Evolutionary conservation across 176 grass and related monocot species (phyloP).

Genomic region (Phoenix roebelenii): DNA sequence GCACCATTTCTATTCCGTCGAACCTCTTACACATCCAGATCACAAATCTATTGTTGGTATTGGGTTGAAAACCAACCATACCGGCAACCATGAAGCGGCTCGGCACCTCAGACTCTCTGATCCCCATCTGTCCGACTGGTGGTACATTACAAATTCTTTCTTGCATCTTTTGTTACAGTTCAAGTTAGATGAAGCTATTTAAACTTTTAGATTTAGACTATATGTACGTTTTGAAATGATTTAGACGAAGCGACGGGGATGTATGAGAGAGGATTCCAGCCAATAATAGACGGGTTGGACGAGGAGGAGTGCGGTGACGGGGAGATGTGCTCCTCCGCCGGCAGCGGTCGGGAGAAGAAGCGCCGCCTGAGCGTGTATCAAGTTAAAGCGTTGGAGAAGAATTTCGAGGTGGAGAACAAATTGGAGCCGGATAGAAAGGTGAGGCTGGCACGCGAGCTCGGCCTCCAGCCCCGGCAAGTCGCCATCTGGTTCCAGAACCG

Average conservation of each 20-base stretch:
- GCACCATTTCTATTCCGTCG: background rate
- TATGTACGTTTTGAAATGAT: background rate
- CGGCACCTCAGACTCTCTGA: constrained; percentile 18
- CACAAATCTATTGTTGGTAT: background rate
- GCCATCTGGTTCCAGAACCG: constrained; percentile 99
- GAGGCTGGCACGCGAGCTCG: constrained; percentile 68
- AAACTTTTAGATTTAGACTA: no score
- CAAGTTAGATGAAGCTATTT: no score
- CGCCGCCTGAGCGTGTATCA: constrained; percentile 67
- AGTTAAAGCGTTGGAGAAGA: constrained; percentile 73
- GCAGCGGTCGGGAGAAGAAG: constrained; percentile 65
- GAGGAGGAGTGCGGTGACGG: constrained; percentile 10
- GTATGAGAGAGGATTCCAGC: constrained; percentile 10
- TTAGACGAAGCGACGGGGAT: constrained; percentile 17
- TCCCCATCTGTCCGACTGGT: constrained; percentile 24
- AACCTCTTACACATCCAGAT: no score
- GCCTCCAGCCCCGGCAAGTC: constrained; percentile 77
- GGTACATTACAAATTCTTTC: constrained; percentile 11
- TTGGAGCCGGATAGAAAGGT: constrained; percentile 84
- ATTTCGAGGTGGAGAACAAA: constrained; percentile 97
- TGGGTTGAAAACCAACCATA: background rate
- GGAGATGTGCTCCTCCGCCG: constrained; percentile 6
- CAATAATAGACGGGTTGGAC: constrained; percentile 17
- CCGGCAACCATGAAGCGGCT: constrained; percentile 22
- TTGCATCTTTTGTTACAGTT: background rate